Conservation (phyloP, 345 rosid genomes). For the Aquilaria sinensis region DNA sequence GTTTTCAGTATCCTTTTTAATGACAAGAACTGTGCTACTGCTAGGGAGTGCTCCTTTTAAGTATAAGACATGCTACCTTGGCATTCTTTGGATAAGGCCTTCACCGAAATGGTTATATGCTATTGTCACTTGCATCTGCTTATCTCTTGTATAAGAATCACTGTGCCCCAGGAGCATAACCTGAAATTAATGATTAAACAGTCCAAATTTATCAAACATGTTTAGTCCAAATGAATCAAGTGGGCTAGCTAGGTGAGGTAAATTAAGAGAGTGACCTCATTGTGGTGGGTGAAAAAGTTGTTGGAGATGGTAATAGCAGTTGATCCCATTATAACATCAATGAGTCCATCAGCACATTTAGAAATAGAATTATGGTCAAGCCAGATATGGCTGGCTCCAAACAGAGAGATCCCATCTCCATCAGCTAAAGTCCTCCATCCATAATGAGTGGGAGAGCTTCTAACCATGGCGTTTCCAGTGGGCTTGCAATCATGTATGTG, state of each 20-base stretch:
- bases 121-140: constrained; percentile 81
- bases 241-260: too few species aligned
- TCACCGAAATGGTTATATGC: constrained; percentile 96
- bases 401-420: constrained; percentile 63
- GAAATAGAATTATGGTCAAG: constrained; percentile 78
- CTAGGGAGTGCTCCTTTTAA: too few species aligned
- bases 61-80: constrained; percentile 33
- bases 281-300: constrained; percentile 60
- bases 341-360: constrained; percentile 68
- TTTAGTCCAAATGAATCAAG: neutral
- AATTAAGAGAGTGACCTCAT: constrained; percentile 35
- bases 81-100: constrained; percentile 92
- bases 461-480: constrained; percentile 67
- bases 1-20: too few species aligned
- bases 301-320: constrained; percentile 58
- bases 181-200: constrained; percentile 19
- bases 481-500: constrained; percentile 58
- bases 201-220: neutral
- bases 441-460: constrained; percentile 68
- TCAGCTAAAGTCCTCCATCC: constrained; percentile 73
- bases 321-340: constrained; percentile 56
- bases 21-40: too few species aligned
- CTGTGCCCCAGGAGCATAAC: constrained; percentile 89
- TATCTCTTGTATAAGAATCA: constrained; percentile 77
- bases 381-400: constrained; percentile 75